Conservation (phyloP, 305 asterid species). For the Fraxinus sp. region DNA sequence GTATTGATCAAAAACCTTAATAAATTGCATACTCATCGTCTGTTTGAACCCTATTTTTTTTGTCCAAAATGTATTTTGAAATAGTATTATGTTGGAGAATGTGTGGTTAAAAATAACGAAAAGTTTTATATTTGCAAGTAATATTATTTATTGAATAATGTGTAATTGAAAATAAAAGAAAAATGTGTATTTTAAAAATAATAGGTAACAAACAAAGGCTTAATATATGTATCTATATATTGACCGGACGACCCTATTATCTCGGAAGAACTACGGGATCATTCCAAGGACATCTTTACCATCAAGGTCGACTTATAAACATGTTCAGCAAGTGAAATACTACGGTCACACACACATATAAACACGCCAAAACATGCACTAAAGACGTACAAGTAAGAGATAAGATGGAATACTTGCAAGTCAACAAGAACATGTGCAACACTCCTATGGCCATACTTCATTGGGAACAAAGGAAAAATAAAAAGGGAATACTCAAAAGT, state of each 20-base stretch:
- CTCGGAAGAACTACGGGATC: background rate
- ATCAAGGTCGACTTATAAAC: background rate
- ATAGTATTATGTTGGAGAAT: no score
- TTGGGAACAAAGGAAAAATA: background rate
- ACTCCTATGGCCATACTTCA: background rate
- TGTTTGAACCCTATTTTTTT: no score
- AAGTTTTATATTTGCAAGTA: no score
- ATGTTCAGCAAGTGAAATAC: background rate
- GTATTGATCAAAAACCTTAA: background rate
- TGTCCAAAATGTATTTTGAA: no score
- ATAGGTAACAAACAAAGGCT: no score
- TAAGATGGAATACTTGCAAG: background rate
- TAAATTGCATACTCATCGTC: background rate
- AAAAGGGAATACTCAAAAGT: background rate
- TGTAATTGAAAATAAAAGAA: no score
- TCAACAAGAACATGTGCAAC: background rate
- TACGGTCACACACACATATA: background rate
- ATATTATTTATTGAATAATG: no score
- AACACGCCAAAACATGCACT: background rate
- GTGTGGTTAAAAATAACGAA: no score
- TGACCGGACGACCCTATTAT: background rate
- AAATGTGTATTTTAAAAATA: no score
- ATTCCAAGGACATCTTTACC: background rate
- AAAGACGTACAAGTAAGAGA: background rate
- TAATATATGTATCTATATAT: no score